These are phyloP conservation scores for Scheffersomyces amazonensis DNA, from an alignment of 805 yeast genomes.

Conservation along the genomic window DNA sequence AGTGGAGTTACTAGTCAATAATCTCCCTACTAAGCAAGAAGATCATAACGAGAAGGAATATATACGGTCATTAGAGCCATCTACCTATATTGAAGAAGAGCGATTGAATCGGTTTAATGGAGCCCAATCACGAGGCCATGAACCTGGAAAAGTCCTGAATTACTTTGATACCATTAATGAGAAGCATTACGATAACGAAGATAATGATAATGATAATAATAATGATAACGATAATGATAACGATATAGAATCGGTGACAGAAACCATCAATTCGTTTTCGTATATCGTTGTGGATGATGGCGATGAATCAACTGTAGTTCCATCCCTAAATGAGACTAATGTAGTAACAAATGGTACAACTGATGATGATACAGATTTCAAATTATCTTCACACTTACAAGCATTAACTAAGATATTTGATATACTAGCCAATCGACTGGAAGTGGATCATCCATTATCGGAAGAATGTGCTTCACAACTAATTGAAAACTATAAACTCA, in stretches of 20 bases:
- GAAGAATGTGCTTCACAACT: conserved; percentile 74
- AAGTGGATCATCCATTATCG: conserved; percentile 82
- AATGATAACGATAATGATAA: conserved; percentile 11
- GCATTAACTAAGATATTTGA: conserved; percentile 67
- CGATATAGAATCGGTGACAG: conserved; percentile 1
- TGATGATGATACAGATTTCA: conserved; percentile 13
- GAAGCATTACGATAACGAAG: conserved; percentile 6
- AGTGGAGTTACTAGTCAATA: conserved; percentile 46
- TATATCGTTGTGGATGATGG: conserved; percentile 7
- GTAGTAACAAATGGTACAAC: conserved; percentile 2
- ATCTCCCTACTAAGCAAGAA: conserved; percentile 14
- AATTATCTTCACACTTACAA: conserved; percentile 48
- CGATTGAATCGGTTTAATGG: conserved; percentile 34
- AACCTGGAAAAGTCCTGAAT: conserved; percentile 22
- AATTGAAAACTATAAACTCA: conserved; percentile 59
- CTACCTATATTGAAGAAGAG: conserved; percentile 36
- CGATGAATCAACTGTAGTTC: neutral
- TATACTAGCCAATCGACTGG: conserved; percentile 63
- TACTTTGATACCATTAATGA: conserved; percentile 24
- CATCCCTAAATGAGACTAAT: neutral
- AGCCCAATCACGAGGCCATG: conserved; percentile 17
- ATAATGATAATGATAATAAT: conserved; percentile 17
- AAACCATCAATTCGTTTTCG: conserved; percentile 4
- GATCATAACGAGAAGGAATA: conserved; percentile 8
- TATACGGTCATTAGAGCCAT: conserved; percentile 22